Conservation (phyloP, 2,329 filamentous ascomycete genomes). For the Monosporascus sp. region DNA sequence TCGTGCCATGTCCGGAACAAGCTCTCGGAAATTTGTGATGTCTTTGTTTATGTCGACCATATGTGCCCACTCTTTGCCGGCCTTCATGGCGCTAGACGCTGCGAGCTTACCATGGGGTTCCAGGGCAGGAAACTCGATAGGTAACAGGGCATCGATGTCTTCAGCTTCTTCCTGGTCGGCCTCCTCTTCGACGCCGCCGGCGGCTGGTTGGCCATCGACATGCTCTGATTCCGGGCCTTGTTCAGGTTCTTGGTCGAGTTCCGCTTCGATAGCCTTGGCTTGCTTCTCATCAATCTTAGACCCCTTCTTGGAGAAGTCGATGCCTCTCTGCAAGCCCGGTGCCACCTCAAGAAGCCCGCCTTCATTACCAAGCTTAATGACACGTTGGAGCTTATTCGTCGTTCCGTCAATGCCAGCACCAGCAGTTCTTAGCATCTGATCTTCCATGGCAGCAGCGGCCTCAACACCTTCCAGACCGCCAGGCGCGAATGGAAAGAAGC, state of each 20-base stretch:
- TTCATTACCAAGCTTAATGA: constrained; percentile 76
- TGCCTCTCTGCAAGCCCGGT: constrained; percentile 74
- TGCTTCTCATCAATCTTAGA: constrained; percentile 51
- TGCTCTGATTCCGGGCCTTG: constrained; percentile 26
- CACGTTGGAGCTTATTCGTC: constrained; percentile 63
- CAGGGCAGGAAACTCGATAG: constrained; percentile 87
- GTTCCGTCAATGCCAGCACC: constrained; percentile 36
- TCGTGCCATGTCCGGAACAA: constrained; percentile 93
- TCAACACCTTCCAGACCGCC: constrained; percentile 85
- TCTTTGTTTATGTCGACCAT: constrained; percentile 95
- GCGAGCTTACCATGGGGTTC: constrained; percentile 77
- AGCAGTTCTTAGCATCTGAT: constrained; percentile 58
- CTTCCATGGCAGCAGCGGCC: constrained; percentile 77
- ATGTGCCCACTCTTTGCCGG: constrained; percentile 89
- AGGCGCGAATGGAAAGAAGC: constrained; percentile 90
- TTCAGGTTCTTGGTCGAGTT: constrained; percentile 44
- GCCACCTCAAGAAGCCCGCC: constrained; percentile 75
- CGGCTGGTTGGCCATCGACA: constrained; percentile 19
- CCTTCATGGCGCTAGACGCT: constrained; percentile 64
- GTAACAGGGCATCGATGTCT: constrained; percentile 79
- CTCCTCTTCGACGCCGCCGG: constrained; percentile 25
- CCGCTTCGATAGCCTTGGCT: constrained; percentile 53
- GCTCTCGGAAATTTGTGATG: constrained; percentile 86
- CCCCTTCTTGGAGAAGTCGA: constrained; percentile 62
- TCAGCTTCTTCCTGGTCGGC: constrained; percentile 43